Conservation (phyloP, 2,329 filamentous ascomycete genomes). For the Fusarium sp. region DNA sequence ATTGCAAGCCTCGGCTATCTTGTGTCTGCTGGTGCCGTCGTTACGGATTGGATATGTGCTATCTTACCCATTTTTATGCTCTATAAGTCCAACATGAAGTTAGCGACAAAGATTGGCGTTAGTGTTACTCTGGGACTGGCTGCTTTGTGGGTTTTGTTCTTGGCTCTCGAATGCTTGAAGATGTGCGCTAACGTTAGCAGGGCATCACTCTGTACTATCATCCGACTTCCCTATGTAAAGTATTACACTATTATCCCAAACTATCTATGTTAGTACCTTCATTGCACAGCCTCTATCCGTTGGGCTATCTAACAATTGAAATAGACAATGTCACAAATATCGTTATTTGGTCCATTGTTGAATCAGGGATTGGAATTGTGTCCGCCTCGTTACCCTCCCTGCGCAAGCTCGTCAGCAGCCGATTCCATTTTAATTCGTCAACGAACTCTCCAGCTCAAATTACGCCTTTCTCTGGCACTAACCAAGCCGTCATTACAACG, state of each 20-base stretch:
- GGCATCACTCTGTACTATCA: constrained; percentile 25
- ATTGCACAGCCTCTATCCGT: accelerated
- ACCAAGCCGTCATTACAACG: not conserved
- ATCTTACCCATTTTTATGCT: constrained; percentile 26
- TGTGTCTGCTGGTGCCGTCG: constrained; percentile 3
- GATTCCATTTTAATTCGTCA: constrained; percentile 1
- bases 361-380: constrained; percentile 32
- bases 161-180: accelerated
- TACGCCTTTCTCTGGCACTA: constrained; percentile 1
- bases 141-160: not conserved
- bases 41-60: constrained; percentile 24
- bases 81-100: constrained; percentile 30
- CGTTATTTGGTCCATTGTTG: constrained; percentile 24
- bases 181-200: not conserved
- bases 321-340: constrained; percentile 24
- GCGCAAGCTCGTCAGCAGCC: constrained; percentile 9
- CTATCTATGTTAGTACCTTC: constrained; percentile 14
- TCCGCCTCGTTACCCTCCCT: constrained; percentile 26
- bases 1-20: constrained; percentile 12
- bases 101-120: constrained; percentile 18
- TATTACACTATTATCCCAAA: constrained; percentile 11
- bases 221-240: constrained; percentile 26
- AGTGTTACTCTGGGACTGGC: constrained; percentile 26
- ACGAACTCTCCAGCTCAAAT: not conserved
- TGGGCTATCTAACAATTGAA: accelerated